Evolutionary conservation across 1,284 basidiomycete species (phyloP).

Genomic region (Dichomitus squalens): DNA sequence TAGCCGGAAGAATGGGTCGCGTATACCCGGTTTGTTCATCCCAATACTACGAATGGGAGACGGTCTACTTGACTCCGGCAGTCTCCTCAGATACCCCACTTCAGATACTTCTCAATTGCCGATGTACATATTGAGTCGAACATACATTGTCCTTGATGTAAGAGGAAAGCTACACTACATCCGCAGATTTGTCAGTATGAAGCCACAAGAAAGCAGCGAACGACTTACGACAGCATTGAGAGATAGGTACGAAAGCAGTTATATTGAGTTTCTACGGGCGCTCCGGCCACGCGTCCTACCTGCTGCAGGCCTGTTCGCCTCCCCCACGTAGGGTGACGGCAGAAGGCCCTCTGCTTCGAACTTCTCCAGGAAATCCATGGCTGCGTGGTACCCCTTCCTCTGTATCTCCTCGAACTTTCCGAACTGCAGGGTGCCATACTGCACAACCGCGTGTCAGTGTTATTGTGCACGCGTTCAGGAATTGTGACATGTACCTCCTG

Average conservation of each 20-base stretch:
- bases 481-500: constrained; percentile 60
- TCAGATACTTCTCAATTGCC: no score
- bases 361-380: constrained; percentile 72
- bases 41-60: no score
- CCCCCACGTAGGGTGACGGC: constrained; percentile 70
- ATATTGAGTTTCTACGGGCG: constrained; percentile 75
- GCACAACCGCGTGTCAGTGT: constrained; percentile 3
- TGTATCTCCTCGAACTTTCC: constrained; percentile 84
- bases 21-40: no score
- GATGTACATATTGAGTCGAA: no score
- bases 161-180: constrained; percentile 3
- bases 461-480: constrained; percentile 15
- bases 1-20: no score
- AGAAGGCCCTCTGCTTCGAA: constrained; percentile 85
- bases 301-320: constrained; percentile 44
- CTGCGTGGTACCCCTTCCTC: constrained; percentile 80
- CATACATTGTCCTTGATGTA: constrained; percentile 1
- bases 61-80: no score
- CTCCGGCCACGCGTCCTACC: constrained; percentile 72
- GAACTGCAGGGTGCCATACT: constrained; percentile 84
- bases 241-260: neutral
- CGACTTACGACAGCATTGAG: neutral
- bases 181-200: neutral
- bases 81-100: no score
- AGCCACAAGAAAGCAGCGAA: neutral